Conservation (phyloP, 768 basidiomycete genomes). For the Calocybe cyanea region DNA sequence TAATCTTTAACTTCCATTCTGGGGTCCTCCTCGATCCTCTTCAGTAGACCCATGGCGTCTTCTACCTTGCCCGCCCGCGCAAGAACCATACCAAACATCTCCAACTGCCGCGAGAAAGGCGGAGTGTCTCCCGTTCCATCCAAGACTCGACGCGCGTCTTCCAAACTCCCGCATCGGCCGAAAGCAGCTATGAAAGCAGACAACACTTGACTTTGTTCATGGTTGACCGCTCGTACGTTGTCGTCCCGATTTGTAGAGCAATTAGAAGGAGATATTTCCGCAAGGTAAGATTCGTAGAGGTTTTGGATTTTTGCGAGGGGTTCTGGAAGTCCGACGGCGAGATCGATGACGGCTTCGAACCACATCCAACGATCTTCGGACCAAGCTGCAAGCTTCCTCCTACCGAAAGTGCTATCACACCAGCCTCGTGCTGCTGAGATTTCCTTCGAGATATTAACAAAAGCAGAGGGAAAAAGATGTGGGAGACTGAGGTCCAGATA, state of each 20-base stretch:
- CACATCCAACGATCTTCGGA: slow-evolving; percentile 12
- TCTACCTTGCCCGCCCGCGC: slow-evolving; percentile 13
- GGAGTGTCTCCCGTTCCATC: slow-evolving; percentile 2
- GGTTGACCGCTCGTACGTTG: too few species aligned
- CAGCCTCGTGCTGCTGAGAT: not conserved
- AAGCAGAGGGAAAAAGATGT: slow-evolving; percentile 1
- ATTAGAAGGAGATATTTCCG: not conserved
- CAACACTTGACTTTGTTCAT: slow-evolving; percentile 4
- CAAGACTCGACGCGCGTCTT: slow-evolving; percentile 13
- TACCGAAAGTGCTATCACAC: not conserved
- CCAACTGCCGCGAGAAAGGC: slow-evolving; percentile 10
- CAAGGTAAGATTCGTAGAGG: slow-evolving; percentile 12
- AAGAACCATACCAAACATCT: slow-evolving; percentile 7
- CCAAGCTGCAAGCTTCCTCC: not conserved
- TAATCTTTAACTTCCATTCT: not conserved
- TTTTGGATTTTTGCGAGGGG: slow-evolving; percentile 6
- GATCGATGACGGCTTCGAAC: slow-evolving; percentile 12
- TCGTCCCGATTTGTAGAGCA: not conserved
- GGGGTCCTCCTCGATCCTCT: slow-evolving; percentile 3
- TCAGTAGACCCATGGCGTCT: slow-evolving; percentile 12
- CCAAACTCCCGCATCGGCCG: slow-evolving; percentile 8
- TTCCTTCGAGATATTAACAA: slow-evolving; percentile 1
- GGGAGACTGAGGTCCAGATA: not conserved
- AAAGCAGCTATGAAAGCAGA: slow-evolving; percentile 14
- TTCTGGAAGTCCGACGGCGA: slow-evolving; percentile 7